Evolutionary conservation across 495 filamentous ascomycete genomes (phyloP).

Genomic region (Penicillium coffeae): DNA sequence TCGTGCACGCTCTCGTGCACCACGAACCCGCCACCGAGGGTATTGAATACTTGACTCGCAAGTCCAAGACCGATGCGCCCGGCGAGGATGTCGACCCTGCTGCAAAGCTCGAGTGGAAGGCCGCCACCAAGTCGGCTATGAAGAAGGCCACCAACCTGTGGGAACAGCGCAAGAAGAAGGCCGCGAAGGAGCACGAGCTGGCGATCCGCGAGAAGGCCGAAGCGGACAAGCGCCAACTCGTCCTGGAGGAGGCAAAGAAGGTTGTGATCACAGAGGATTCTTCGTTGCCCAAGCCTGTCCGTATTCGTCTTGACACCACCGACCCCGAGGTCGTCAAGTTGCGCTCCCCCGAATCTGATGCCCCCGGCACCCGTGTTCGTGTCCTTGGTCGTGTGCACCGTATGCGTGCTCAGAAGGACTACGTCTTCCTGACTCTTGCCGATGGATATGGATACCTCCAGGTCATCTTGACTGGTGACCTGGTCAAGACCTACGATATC

Average conservation of each 20-base stretch:
- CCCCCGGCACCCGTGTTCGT: constrained; percentile 71
- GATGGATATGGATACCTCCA: constrained; percentile 91
- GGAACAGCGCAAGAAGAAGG: constrained; percentile 74
- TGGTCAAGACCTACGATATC: constrained; percentile 91
- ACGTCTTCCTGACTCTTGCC: constrained; percentile 79
- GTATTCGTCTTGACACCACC: constrained; percentile 69
- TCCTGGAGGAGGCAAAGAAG: constrained; percentile 85
- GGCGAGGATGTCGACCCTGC: constrained; percentile 50
- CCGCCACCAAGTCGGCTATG: constrained; percentile 73
- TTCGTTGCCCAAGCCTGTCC: constrained; percentile 71
- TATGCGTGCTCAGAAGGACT: constrained; percentile 77
- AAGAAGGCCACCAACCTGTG: constrained; percentile 76
- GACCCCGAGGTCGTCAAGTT: constrained; percentile 57
- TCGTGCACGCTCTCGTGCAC: constrained; percentile 72
- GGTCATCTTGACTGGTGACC: constrained; percentile 76
- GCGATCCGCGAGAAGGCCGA: constrained; percentile 69
- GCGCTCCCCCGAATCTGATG: constrained; percentile 46
- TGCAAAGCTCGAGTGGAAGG: constrained; percentile 65
- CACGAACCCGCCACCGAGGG: constrained; percentile 54
- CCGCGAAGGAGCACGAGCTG: constrained; percentile 63
- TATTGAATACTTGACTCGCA: constrained; percentile 62
- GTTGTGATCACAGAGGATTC: constrained; percentile 75
- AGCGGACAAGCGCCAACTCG: constrained; percentile 59
- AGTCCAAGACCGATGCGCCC: constrained; percentile 62
- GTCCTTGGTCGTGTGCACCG: constrained; percentile 86